Evolutionary conservation across 768 basidiomycete species (phyloP).

Genomic region (Hygrophoropsis aurantiaca): DNA sequence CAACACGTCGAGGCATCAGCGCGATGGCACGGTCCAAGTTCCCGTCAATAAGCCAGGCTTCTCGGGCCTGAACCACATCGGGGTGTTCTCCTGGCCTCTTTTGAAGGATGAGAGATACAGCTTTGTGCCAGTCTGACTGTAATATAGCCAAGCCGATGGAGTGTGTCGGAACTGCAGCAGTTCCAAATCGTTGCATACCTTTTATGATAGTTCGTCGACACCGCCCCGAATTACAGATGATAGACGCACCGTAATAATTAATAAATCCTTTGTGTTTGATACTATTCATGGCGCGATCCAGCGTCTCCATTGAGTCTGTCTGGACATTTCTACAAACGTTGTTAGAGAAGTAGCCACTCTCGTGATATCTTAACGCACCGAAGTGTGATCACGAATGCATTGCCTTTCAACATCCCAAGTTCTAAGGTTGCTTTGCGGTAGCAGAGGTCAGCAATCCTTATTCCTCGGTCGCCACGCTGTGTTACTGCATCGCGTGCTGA

Average conservation of each 20-base stretch:
- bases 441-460: conserved; percentile 83
- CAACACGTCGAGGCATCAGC: conserved; percentile 85
- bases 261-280: conserved; percentile 89
- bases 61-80: conserved; percentile 79
- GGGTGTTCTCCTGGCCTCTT: conserved; percentile 90
- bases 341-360: not conserved
- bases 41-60: conserved; percentile 84
- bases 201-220: conserved; percentile 4
- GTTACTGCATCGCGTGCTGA: conserved; percentile 56
- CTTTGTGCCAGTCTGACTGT: conserved; percentile 86
- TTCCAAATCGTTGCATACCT: conserved; percentile 99
- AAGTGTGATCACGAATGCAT: conserved; percentile 91
- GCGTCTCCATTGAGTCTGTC: conserved; percentile 65
- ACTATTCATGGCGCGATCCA: conserved; percentile 74
- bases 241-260: conserved; percentile 85
- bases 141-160: conserved; percentile 89
- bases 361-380: conserved; percentile 52
- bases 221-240: not conserved
- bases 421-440: conserved; percentile 84
- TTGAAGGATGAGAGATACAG: conserved; percentile 78
- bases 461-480: conserved; percentile 84
- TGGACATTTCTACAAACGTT: conserved; percentile 70
- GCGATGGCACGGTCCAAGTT: conserved; percentile 81
- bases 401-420: conserved; percentile 95
- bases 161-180: conserved; percentile 94